Conservation (phyloP, 2,329 filamentous ascomycete genomes). For the Pseudocercospora ulei region DNA sequence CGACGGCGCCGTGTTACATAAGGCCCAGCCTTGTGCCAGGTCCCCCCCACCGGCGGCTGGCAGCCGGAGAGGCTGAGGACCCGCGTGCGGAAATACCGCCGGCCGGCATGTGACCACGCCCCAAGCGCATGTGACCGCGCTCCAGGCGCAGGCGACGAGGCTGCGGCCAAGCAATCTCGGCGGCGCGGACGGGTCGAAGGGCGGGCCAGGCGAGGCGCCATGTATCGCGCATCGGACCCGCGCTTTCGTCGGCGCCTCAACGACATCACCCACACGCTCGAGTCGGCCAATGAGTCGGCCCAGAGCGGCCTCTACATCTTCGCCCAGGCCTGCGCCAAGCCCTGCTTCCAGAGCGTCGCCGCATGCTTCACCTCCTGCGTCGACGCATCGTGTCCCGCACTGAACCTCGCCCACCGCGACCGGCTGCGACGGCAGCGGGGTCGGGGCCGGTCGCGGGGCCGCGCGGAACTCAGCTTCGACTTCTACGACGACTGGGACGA, state of each 20-base stretch:
- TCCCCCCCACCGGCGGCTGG: too few relatives aligned
- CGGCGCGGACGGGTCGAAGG: not conserved
- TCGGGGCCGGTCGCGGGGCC: slow-evolving; percentile 50
- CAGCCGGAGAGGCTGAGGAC: too few relatives aligned
- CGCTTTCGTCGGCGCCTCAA: slow-evolving; percentile 89
- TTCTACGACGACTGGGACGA: slow-evolving; percentile 97
- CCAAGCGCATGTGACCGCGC: too few relatives aligned
- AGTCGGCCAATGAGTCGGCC: slow-evolving; percentile 82
- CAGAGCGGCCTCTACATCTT: slow-evolving; percentile 85
- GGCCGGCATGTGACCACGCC: too few relatives aligned
- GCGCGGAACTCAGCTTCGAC: slow-evolving; percentile 80
- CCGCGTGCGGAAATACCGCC: too few relatives aligned
- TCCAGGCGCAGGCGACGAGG: slow-evolving; percentile 5
- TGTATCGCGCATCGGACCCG: slow-evolving; percentile 62
- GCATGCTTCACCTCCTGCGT: slow-evolving; percentile 60
- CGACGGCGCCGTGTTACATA: too few relatives aligned
- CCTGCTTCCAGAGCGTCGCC: slow-evolving; percentile 62
- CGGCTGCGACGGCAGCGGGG: slow-evolving; percentile 56
- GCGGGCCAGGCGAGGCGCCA: slow-evolving; percentile 25
- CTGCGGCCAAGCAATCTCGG: slow-evolving; percentile 6
- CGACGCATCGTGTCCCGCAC: slow-evolving; percentile 41
- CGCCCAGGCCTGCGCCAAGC: slow-evolving; percentile 70
- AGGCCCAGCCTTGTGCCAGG: too few relatives aligned
- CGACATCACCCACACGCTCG: slow-evolving; percentile 80
- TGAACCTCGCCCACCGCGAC: slow-evolving; percentile 33